phyloP scores from a whole-genome alignment of 495 filamentous ascomycete genomes.

The Parachaetomium inaequale region DNA sequence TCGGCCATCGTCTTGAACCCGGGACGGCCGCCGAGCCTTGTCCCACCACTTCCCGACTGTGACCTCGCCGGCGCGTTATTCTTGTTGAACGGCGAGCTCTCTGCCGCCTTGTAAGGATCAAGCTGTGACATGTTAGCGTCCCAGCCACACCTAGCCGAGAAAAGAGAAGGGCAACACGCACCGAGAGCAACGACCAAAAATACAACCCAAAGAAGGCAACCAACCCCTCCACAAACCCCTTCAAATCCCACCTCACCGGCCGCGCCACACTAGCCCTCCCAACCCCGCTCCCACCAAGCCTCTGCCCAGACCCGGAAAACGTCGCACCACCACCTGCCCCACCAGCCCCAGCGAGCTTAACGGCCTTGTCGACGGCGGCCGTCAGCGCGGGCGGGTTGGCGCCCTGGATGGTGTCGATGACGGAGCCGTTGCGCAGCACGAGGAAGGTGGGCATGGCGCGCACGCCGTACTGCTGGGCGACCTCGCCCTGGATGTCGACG shows the following conservation, averaged over 20 bases:
- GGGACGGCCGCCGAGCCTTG: constrained; percentile 26
- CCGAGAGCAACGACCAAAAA: constrained; percentile 54
- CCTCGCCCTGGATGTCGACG: constrained; percentile 55
- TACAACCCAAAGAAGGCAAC: constrained; percentile 60
- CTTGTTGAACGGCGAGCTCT: constrained; percentile 62
- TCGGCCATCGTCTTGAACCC: constrained; percentile 46
- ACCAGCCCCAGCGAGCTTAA: constrained; percentile 45
- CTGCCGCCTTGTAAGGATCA: constrained; percentile 62
- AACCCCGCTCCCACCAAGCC: constrained; percentile 31
- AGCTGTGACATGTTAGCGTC: constrained; percentile 44
- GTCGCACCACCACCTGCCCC: constrained; percentile 34
- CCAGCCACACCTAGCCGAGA: background rate
- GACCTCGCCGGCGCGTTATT: constrained; percentile 30
- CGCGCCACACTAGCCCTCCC: constrained; percentile 20
- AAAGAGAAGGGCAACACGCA: constrained; percentile 25
- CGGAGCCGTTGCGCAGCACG: constrained; percentile 71
- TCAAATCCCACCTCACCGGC: constrained; percentile 40
- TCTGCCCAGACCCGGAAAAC: constrained; percentile 40
- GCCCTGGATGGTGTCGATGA: constrained; percentile 70
- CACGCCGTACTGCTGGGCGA: constrained; percentile 53
- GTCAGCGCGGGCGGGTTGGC: constrained; percentile 72
- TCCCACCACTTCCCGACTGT: constrained; percentile 21
- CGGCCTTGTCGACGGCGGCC: constrained; percentile 72
- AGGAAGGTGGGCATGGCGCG: constrained; percentile 82
- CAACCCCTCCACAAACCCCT: constrained; percentile 44